Evolutionary conservation across 805 yeast species (phyloP), one percentile per base, ranked within the genome.

Genomic region (Blastobotrys parvus): DNA sequence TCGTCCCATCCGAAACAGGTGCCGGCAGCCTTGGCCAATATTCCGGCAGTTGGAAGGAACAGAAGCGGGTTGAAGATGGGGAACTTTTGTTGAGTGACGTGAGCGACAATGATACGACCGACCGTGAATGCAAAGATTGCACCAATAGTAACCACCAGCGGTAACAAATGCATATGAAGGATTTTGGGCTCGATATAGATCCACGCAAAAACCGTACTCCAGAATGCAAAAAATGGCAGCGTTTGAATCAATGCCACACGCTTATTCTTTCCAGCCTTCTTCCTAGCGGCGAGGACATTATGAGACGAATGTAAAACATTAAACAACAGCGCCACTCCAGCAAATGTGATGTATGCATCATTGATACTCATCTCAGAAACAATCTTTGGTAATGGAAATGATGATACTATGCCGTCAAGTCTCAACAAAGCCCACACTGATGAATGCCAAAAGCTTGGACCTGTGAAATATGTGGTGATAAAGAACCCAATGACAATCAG

Each of bases 71-170:
- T 76, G 35, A 71, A 52, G 60, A 69, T 64, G 38, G 97, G 97
- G 70, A 84, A 88, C 3, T 62, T 58, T 59, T 84, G 94, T 40
- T 73, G 65, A 0, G 96, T 85, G 52, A 90, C 74, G 61, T 89
- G 97, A 2, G 86, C 89, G 44, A 82, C 70, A 55, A 89, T 89
- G 49, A 89, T 86, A 58, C 92, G 76, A 3, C 97, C 97, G n/a
- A 90, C 97, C 3, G 77, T 69, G 56, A 84, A 82, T 0, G 97
- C 95, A 51, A 82, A 64, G 1, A 83, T 71, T 17, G 79, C 69
- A 1, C 95, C 95, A 51, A 84, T 74, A 11, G 86, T 74, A 38
- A 82, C 57, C 18, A 80, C 65, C 51, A 82, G 69, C 15, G 94
- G 82, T 30, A 83, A 59, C 3, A 58, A 51, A 34, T 53, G 56